Evolutionary conservation across 2,329 filamentous ascomycete species (phyloP).

Genomic region (Claviceps fusiformis): DNA sequence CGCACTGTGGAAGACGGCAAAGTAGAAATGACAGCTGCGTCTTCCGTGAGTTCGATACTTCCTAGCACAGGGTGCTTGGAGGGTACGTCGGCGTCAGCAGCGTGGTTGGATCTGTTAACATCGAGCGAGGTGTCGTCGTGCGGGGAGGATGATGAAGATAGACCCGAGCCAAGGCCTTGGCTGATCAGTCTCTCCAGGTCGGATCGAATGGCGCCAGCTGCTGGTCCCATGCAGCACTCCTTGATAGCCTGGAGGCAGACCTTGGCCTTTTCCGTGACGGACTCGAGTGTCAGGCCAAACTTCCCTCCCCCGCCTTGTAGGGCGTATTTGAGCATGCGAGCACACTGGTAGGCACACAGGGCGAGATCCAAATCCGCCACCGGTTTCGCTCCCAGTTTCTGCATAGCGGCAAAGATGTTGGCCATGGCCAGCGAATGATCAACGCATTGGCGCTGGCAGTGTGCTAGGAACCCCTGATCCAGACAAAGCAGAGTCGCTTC

Average conservation of each 20-base stretch:
- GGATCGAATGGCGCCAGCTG: constrained; percentile 30
- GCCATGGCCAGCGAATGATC: constrained; percentile 42
- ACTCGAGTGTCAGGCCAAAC: constrained; percentile 29
- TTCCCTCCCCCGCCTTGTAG: constrained; percentile 31
- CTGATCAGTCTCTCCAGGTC: constrained; percentile 39
- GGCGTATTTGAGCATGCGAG: constrained; percentile 37
- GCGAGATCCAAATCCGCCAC: constrained; percentile 42
- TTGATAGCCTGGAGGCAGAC: constrained; percentile 37
- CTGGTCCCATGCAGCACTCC: constrained; percentile 36
- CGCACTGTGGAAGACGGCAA: neutral
- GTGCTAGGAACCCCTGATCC: constrained; percentile 33
- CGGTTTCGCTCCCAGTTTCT: constrained; percentile 36
- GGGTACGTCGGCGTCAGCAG: constrained; percentile 6
- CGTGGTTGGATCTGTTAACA: neutral
- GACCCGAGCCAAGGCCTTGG: constrained; percentile 24
- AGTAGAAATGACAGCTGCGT: constrained; percentile 14
- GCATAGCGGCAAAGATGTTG: constrained; percentile 38
- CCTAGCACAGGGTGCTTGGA: constrained; percentile 8
- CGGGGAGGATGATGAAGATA: constrained; percentile 7
- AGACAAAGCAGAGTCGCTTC: constrained; percentile 29
- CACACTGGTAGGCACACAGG: constrained; percentile 42
- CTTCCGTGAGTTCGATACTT: constrained; percentile 13
- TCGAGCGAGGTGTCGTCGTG: constrained; percentile 2
- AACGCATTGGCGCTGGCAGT: constrained; percentile 37
- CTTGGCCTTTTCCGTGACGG: constrained; percentile 34